phyloP scores from a whole-genome alignment of 148 eudicot genomes.

The Vaccinium corymbosum region DNA sequence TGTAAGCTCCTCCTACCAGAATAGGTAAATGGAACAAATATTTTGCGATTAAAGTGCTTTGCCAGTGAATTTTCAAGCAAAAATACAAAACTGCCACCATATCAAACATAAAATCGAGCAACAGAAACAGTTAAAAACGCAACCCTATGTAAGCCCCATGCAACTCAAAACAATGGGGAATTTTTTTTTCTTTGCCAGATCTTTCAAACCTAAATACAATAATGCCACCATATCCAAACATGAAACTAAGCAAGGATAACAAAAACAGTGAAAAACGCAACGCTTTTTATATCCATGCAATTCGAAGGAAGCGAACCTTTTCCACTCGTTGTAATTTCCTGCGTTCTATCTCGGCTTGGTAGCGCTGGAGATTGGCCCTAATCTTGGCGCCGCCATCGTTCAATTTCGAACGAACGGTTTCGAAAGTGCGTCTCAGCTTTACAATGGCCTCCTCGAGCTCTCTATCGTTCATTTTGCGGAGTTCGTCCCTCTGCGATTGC shows the following conservation, averaged over 20 bases:
- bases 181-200: no score
- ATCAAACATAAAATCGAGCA: neutral
- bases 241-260: neutral
- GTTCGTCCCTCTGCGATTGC: slow-evolving; percentile 11
- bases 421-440: neutral
- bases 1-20: neutral
- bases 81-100: neutral
- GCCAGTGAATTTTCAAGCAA: neutral
- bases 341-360: slow-evolving; percentile 22
- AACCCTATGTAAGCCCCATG: no score
- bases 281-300: neutral
- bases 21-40: neutral
- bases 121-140: neutral
- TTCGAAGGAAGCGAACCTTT: slow-evolving; percentile 8
- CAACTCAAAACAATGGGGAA: neutral
- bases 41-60: no score
- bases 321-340: slow-evolving; percentile 16
- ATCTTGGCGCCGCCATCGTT: slow-evolving; percentile 32
- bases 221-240: neutral
- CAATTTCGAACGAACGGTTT: neutral
- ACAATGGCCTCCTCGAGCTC: slow-evolving; percentile 17
- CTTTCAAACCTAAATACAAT: neutral
- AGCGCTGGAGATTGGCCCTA: slow-evolving; percentile 9
- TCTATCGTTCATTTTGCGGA: neutral
- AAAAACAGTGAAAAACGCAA: neutral